Evolutionary conservation across 805 yeast species (phyloP).

Genomic region (Nakazawaea siamensis): DNA sequence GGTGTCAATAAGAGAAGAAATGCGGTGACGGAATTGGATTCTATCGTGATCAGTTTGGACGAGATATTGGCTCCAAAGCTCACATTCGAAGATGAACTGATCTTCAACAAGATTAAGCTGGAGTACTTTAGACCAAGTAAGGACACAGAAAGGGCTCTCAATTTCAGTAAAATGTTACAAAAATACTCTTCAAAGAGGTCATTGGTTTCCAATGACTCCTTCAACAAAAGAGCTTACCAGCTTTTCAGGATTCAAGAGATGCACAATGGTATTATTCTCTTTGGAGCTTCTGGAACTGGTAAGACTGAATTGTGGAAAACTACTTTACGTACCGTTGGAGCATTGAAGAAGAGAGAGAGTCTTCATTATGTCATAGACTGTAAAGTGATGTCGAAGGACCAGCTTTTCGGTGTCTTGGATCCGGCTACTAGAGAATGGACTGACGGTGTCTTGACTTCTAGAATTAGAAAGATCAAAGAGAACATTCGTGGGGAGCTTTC

Average conservation of each 20-base stretch:
- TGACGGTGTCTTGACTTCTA: constrained; percentile 74
- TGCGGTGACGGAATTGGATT: constrained; percentile 17
- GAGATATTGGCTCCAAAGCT: constrained; percentile 66
- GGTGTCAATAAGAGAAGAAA: constrained; percentile 33
- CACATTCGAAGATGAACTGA: constrained; percentile 37
- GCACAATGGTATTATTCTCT: constrained; percentile 75
- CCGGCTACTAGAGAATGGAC: constrained; percentile 82
- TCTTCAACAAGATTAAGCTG: constrained; percentile 22
- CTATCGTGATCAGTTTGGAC: constrained; percentile 44
- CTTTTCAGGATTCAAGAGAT: constrained; percentile 49
- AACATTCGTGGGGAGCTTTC: constrained; percentile 51
- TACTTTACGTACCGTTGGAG: constrained; percentile 35
- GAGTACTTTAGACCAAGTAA: constrained; percentile 20
- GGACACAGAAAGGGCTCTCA: constrained; percentile 16
- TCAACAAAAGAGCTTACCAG: constrained; percentile 53
- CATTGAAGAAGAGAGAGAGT: constrained; percentile 26
- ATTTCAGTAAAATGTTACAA: constrained; percentile 20
- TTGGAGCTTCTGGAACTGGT: constrained; percentile 73
- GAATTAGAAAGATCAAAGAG: constrained; percentile 48
- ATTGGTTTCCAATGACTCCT: constrained; percentile 15
- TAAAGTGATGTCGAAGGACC: constrained; percentile 60
- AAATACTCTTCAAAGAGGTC: background rate
- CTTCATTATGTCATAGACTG: constrained; percentile 54
- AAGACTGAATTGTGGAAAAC: constrained; percentile 50
- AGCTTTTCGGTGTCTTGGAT: constrained; percentile 66